These are phyloP conservation scores for Candida maris DNA, from an alignment of 805 yeast genomes.

Conservation along the genomic window DNA sequence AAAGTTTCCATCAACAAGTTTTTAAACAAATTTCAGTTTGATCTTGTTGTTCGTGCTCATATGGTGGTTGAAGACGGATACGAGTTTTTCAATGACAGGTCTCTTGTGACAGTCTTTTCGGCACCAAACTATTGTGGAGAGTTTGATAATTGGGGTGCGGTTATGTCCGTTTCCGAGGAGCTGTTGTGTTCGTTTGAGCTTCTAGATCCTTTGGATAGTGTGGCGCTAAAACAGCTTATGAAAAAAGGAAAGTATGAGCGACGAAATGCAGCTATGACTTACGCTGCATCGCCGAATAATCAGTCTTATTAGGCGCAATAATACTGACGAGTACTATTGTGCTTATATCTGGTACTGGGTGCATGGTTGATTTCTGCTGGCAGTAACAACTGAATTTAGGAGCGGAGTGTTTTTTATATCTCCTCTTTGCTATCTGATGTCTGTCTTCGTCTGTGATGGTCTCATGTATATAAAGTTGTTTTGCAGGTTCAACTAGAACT, in stretches of 20 bases:
- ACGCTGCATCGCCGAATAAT: constrained; percentile 19
- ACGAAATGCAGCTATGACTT: constrained; percentile 46
- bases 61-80: constrained; percentile 86
- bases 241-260: constrained; percentile 88
- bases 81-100: constrained; percentile 69
- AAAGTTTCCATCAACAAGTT: constrained; percentile 79
- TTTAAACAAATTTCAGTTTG: constrained; percentile 69
- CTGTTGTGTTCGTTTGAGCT: constrained; percentile 89
- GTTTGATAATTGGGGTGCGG: constrained; percentile 95
- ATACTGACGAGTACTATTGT: constrained; percentile 4
- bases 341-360: background rate
- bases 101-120: constrained; percentile 67
- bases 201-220: constrained; percentile 88
- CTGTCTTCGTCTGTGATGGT: background rate
- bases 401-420: background rate
- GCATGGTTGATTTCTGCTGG: background rate
- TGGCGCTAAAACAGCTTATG: constrained; percentile 93
- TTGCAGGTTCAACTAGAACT: background rate
- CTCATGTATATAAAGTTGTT: background rate
- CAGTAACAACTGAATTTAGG: background rate
- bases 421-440: background rate
- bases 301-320: constrained; percentile 12
- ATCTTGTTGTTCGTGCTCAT: constrained; percentile 79
- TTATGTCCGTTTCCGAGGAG: constrained; percentile 94
- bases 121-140: constrained; percentile 84